phyloP scores from a whole-genome alignment of 2,329 filamentous ascomycete genomes.

The Amylocarpus encephaloides region DNA sequence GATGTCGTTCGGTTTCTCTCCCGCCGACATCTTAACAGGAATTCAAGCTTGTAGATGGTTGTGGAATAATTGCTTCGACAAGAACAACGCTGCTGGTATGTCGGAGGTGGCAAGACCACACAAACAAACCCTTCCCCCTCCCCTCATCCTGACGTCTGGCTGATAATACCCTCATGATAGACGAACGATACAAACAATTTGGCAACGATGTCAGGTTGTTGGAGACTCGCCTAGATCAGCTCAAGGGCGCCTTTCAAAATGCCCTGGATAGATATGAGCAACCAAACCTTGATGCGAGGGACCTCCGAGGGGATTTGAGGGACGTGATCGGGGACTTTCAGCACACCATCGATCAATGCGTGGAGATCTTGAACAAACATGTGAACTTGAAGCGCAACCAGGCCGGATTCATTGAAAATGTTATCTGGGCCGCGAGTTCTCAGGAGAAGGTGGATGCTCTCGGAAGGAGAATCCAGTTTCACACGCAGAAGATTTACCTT shows the following conservation, averaged over 20 bases:
- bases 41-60: slow-evolving; percentile 5
- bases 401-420: slow-evolving; percentile 5
- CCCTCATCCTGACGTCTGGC: neutral
- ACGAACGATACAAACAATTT: slow-evolving; percentile 4
- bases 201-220: slow-evolving; percentile 3
- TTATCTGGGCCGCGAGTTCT: slow-evolving; percentile 5
- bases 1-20: slow-evolving; percentile 7
- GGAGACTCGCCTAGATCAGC: slow-evolving; percentile 1
- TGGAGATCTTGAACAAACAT: slow-evolving; percentile 3
- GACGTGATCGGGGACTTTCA: slow-evolving; percentile 8
- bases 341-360: slow-evolving; percentile 4
- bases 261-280: slow-evolving; percentile 6
- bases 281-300: slow-evolving; percentile 3
- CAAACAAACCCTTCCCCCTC: no score
- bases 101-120: neutral
- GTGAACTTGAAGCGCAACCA: slow-evolving; percentile 4
- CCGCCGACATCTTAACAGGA: slow-evolving; percentile 2
- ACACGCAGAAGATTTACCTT: slow-evolving; percentile 11
- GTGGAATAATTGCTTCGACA: slow-evolving; percentile 3
- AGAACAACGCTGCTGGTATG: slow-evolving; percentile 5
- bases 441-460: slow-evolving; percentile 8
- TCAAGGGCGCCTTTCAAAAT: slow-evolving; percentile 1
- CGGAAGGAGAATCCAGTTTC: slow-evolving; percentile 6
- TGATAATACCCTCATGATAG: neutral
- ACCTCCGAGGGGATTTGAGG: slow-evolving; percentile 4